Base-by-base conservation (phyloP, 306 rosid species). In the Acmispon strigosus region DNA sequence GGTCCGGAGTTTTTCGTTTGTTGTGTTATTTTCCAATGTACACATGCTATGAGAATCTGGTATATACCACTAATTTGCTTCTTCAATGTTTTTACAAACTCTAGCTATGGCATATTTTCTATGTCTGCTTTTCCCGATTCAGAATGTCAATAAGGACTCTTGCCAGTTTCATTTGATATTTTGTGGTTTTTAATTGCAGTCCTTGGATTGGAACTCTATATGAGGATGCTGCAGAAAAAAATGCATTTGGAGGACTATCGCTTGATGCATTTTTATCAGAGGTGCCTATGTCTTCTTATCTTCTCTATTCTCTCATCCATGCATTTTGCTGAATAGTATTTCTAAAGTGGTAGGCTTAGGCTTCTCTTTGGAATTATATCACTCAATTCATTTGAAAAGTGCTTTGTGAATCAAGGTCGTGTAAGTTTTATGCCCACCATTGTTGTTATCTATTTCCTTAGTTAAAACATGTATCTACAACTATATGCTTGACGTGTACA, bases 261-360 rank as follows among this genome's bases (percentile, higher is more conserved):
- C 82, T 89, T 83, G 92, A 91, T 73, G 97, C 86, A 39, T 95
- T 95, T 76, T 83, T 91, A 75, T 87, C 99, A 13, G 79, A 83
- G 84, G 84, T 80, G 47, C 8, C 7, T 49, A 13, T 49, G 37
- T 63, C 45, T 63, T 55, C 6, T 29, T 63, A 75, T 41, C 7
- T 69, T 36, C 59, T 70, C 39, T 70, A 9, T 18, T 52, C 45
- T 17, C 43, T 16, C 62, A n/a, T 68, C 24, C 60, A 17, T 41
- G 56, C 49, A 36, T 65, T 37, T 78, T 37, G 19, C 12, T 13
- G 47, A 47, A 57, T 48, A 64, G 6, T 72, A 18, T 20, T 17
- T 65, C 18, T 65, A 41, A 20, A 70, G 32, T 56, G 16, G 32
- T 37, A 32, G 51, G 56, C 3, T 18, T 37, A 32, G 51, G 56